Conservation (phyloP, 495 filamentous ascomycete genomes). For the Platismatia glauca region DNA sequence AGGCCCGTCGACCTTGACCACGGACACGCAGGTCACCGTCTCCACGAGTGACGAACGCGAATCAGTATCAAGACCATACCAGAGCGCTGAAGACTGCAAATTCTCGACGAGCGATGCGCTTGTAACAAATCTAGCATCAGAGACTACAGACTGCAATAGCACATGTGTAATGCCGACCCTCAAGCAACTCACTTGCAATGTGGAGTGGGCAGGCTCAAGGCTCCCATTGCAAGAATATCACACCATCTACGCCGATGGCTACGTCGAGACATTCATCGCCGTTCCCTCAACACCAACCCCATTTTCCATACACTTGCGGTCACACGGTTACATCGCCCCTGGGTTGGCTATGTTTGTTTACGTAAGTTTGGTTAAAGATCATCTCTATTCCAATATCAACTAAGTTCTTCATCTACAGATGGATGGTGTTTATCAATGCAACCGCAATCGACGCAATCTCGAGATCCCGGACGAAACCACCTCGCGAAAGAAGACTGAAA, state of each 20-base stretch:
- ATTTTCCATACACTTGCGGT: constrained; percentile 36
- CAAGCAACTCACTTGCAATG: constrained; percentile 35
- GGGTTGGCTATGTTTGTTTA: constrained; percentile 42
- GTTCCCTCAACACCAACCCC: constrained; percentile 28
- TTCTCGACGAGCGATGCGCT: background rate
- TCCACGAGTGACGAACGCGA: background rate
- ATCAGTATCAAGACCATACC: background rate
- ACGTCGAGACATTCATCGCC: constrained; percentile 37
- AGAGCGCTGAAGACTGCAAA: background rate
- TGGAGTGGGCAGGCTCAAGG: constrained; percentile 31
- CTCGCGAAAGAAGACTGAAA: constrained; percentile 19
- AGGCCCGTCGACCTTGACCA: background rate
- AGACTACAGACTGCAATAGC: background rate
- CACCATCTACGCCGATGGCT: constrained; percentile 36
- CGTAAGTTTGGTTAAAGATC: background rate
- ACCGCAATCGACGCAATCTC: constrained; percentile 37
- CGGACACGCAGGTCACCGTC: background rate
- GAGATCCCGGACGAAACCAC: constrained; percentile 21
- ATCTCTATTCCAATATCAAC: background rate
- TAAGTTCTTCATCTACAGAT: constrained; percentile 20
- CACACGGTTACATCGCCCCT: constrained; percentile 35
- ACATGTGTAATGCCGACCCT: constrained; percentile 37
- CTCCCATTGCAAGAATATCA: constrained; percentile 34
- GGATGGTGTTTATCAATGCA: constrained; percentile 42
- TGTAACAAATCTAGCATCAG: background rate